phyloP scores from a whole-genome alignment of 2,329 filamentous ascomycete genomes.

The Scleromitrula shiraiana region DNA sequence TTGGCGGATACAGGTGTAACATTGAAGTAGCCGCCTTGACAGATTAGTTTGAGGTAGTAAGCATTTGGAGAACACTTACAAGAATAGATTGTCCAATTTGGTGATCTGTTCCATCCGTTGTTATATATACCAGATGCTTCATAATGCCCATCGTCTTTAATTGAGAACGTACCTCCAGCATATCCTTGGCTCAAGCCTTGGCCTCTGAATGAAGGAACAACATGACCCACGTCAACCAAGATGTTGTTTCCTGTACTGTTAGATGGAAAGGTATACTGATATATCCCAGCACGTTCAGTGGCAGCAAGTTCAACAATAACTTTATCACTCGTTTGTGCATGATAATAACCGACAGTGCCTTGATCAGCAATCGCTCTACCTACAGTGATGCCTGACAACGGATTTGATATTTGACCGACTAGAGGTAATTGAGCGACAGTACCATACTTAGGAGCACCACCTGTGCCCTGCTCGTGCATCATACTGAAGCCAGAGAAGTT shows the following conservation, averaged over 20 bases:
- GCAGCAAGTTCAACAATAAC: conserved; percentile 51
- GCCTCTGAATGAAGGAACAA: conserved; percentile 54
- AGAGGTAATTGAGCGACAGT: conserved; percentile 54
- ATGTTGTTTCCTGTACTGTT: conserved; percentile 12
- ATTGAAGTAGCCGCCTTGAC: conserved; percentile 22
- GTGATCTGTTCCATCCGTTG: conserved; percentile 58
- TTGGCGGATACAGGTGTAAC: conserved; percentile 13
- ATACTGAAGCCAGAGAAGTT: conserved; percentile 53
- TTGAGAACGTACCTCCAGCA: conserved; percentile 48
- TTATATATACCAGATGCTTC: conserved; percentile 29
- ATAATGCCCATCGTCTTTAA: conserved; percentile 29
- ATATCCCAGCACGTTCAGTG: conserved; percentile 48
- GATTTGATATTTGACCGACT: conserved; percentile 42
- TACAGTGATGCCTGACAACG: conserved; percentile 47
- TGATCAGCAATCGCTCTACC: conserved; percentile 43
- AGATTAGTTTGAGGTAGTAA: conserved; percentile 3
- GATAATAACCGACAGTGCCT: conserved; percentile 54
- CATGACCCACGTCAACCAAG: conserved; percentile 36
- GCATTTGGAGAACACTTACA: conserved; percentile 38
- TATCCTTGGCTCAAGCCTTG: conserved; percentile 55
- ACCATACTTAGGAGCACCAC: conserved; percentile 63
- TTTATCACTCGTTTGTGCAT: conserved; percentile 45
- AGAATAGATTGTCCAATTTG: conserved; percentile 54
- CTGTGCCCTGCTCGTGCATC: conserved; percentile 60
- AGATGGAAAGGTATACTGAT: conserved; percentile 50